Conservation (phyloP, 139 green algal genomes). For the Trebouxia sp. region DNA sequence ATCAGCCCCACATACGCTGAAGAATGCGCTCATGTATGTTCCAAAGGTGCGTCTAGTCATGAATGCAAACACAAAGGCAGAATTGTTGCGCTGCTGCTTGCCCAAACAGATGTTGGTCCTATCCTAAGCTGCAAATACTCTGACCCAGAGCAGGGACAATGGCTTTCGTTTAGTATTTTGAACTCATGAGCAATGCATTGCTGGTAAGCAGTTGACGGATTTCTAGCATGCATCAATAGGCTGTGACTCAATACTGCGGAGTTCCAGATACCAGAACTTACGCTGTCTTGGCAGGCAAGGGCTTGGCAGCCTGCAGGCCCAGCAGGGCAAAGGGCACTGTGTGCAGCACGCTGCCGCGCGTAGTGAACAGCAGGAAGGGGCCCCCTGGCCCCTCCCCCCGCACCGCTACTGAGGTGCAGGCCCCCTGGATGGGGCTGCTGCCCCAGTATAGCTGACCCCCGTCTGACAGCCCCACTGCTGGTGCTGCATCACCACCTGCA, state of each 20-base stretch:
- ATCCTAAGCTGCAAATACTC: no score
- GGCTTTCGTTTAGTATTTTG: no score
- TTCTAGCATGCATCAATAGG: no score
- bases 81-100: no score
- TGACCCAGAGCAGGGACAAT: no score
- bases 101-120: no score
- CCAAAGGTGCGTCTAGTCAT: no score
- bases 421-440: constrained; percentile 39
- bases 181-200: no score
- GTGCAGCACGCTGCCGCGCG: constrained; percentile 53
- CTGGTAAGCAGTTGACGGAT: no score
- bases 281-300: not conserved
- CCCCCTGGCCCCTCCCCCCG: constrained; percentile 58
- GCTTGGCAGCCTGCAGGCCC: constrained; percentile 16
- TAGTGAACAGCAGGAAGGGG: constrained; percentile 77
- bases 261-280: not conserved
- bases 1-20: not conserved
- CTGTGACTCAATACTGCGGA: not conserved
- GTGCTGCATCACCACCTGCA: not conserved
- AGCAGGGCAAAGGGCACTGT: constrained; percentile 48
- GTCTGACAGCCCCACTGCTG: constrained; percentile 63
- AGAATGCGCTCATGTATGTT: no score
- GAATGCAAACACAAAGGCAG: no score
- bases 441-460: constrained; percentile 66
- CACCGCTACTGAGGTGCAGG: constrained; percentile 60